Conservation (phyloP, 164 flowering plant genomes). For the Nymphaea colorata region DNA sequence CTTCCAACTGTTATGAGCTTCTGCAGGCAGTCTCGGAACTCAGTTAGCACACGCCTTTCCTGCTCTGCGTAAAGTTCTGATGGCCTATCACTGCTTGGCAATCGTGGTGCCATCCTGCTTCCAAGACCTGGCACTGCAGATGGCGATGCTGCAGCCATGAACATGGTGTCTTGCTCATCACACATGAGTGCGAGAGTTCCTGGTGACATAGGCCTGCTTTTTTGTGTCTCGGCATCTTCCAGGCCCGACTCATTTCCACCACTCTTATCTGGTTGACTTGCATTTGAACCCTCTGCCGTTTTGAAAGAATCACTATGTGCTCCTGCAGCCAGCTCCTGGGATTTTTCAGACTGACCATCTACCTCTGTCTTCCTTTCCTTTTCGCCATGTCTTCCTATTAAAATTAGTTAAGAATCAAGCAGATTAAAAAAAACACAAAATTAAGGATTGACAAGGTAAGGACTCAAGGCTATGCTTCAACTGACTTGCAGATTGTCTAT, state of each 20-base stretch:
- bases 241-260: conserved; percentile 29
- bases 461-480: no score
- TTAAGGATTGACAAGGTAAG: no score
- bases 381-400: conserved; percentile 30
- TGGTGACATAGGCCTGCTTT: conserved; percentile 80
- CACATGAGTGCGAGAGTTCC: conserved; percentile 92
- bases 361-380: conserved; percentile 24
- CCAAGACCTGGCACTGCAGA: conserved; percentile 19
- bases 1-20: conserved; percentile 63
- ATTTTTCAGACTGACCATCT: conserved; percentile 25
- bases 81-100: conserved; percentile 36
- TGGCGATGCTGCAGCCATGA: conserved; percentile 40
- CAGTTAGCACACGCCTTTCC: conserved; percentile 60
- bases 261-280: conserved; percentile 35
- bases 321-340: conserved; percentile 12
- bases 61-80: conserved; percentile 67
- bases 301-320: conserved; percentile 23
- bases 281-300: conserved; percentile 29
- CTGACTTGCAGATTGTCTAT: no score
- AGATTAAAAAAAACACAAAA: no score
- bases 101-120: conserved; percentile 21
- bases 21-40: conserved; percentile 64
- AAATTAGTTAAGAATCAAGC: background rate
- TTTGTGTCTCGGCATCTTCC: conserved; percentile 49
- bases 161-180: conserved; percentile 81